These are phyloP conservation scores for Phytophthora niederhauseri DNA, from an alignment of 352 stramenopile genomes.

Conservation along the genomic window DNA sequence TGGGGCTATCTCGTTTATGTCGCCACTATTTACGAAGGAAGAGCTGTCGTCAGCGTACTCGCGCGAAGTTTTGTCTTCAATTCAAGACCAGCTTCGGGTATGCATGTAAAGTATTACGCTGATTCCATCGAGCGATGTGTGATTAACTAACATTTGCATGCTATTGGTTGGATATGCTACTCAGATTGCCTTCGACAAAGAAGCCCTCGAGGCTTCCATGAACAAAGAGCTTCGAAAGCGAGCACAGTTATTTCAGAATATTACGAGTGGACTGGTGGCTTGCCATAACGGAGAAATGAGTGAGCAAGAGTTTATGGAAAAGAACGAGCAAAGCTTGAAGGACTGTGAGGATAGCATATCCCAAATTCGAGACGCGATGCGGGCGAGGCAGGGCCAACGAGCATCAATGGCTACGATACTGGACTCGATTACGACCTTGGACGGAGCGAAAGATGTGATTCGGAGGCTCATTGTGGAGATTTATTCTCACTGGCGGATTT, in stretches of 20 bases:
- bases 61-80: slow-evolving; percentile 35
- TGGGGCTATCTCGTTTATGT: slow-evolving; percentile 40
- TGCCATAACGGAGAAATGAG: slow-evolving; percentile 38
- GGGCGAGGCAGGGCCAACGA: slow-evolving; percentile 23
- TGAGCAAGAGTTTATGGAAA: slow-evolving; percentile 58
- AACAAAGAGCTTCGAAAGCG: slow-evolving; percentile 57
- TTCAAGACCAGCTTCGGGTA: slow-evolving; percentile 55
- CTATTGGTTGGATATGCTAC: slow-evolving; percentile 1
- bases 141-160: not conserved
- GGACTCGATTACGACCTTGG: slow-evolving; percentile 51
- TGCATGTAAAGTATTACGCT: slow-evolving; percentile 3
- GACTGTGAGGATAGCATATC: slow-evolving; percentile 67
- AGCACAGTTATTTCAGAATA: slow-evolving; percentile 52
- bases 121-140: not conserved
- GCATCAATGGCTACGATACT: slow-evolving; percentile 41
- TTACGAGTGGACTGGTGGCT: slow-evolving; percentile 43
- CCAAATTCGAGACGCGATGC: slow-evolving; percentile 52
- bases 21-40: slow-evolving; percentile 42
- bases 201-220: slow-evolving; percentile 60
- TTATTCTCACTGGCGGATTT: slow-evolving; percentile 57
- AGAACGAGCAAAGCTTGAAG: slow-evolving; percentile 59
- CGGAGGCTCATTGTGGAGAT: slow-evolving; percentile 56
- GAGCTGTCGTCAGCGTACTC: slow-evolving; percentile 34
- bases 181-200: slow-evolving; percentile 57
- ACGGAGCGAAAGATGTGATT: slow-evolving; percentile 53